Evolutionary conservation across 768 basidiomycete genomes (phyloP), one percentile per base, ranked within the genome.

Genomic region (Suillus decipiens): DNA sequence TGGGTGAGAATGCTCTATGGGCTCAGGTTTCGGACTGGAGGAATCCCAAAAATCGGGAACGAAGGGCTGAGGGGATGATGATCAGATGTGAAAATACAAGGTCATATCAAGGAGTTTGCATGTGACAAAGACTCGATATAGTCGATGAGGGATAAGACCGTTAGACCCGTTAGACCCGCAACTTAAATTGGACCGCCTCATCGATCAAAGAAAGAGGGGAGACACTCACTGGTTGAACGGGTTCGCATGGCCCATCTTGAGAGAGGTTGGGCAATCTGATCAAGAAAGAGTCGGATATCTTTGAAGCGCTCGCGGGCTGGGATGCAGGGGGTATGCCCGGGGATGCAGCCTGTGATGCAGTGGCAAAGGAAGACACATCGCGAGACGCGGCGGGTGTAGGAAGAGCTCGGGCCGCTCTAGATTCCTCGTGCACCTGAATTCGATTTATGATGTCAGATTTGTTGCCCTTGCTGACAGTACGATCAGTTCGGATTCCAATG

Each of bases 31-130:
- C 73, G 50, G 76, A 65, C 72, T 74, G n/a, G 80, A 79, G 1
- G 86, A 83, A 45, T 81, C 76, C 82, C 84, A 88, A 67, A 85
- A 81, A 77, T 89, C 87, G 39, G 82, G 83, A 1, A 81, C 70
- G 70, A 82, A 83, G 11, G 89, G 88, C 88, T 90, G 68, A 11
- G 48, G 62, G 59, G 39, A 41, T n/a, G 31, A 50, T 31, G 14
- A 59, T 62, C 53, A 63, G 59, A 60, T 57, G 47, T 2, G 65
- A 31, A 43, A 58, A 61, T 42, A 22, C 61, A 45, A 50, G n/a
- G 51, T 58, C 66, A 50, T 67, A 62, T 55, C 48, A 66, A 55
- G 41, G 37, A 63, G 34, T 61, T 58, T 31, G 62, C 24, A 63
- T 53, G 59, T 28, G 57, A 19, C 58, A 53, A 57, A 60, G 62